phyloP scores from a whole-genome alignment of 2,329 filamentous ascomycete genomes.

The Ophiosphaerella narmari region DNA sequence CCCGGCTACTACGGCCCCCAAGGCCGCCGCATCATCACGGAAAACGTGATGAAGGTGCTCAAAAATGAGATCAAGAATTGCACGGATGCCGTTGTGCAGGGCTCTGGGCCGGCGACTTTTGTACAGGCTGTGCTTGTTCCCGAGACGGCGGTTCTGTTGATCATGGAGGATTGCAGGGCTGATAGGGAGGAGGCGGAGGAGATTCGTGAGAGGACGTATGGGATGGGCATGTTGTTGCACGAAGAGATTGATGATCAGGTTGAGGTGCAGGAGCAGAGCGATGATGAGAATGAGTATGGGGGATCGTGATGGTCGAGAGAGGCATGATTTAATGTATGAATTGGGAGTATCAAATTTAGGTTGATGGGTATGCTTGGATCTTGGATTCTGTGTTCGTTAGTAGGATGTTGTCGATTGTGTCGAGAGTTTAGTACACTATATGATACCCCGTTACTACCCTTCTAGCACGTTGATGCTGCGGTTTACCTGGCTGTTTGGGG shows the following conservation, averaged over 20 bases:
- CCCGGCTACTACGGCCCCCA: slow-evolving; percentile 80
- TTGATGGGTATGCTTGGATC: no score
- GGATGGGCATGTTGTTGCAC: slow-evolving; percentile 70
- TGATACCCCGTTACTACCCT: no score
- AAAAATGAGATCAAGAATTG: slow-evolving; percentile 31
- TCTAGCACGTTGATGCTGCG: no score
- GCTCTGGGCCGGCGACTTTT: slow-evolving; percentile 38
- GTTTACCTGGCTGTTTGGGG: no score
- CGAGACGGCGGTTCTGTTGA: slow-evolving; percentile 62
- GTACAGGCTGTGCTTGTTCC: slow-evolving; percentile 67
- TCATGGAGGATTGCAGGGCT: slow-evolving; percentile 62
- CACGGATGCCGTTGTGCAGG: slow-evolving; percentile 37
- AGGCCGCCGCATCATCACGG: slow-evolving; percentile 73
- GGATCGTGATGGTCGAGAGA: background rate
- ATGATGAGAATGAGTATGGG: slow-evolving; percentile 8
- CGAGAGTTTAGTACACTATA: no score
- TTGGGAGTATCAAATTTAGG: no score
- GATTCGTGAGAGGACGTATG: slow-evolving; percentile 69
- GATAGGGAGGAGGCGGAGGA: slow-evolving; percentile 51
- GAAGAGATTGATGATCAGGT: slow-evolving; percentile 64
- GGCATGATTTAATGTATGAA: no score
- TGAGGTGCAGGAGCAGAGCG: slow-evolving; percentile 21
- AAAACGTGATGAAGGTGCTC: slow-evolving; percentile 33
- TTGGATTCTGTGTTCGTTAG: no score
- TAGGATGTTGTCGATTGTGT: no score